Evolutionary conservation across 1,284 basidiomycete genomes (phyloP), one percentile per base, ranked within the genome.

Genomic region (Trichosporon sp.): DNA sequence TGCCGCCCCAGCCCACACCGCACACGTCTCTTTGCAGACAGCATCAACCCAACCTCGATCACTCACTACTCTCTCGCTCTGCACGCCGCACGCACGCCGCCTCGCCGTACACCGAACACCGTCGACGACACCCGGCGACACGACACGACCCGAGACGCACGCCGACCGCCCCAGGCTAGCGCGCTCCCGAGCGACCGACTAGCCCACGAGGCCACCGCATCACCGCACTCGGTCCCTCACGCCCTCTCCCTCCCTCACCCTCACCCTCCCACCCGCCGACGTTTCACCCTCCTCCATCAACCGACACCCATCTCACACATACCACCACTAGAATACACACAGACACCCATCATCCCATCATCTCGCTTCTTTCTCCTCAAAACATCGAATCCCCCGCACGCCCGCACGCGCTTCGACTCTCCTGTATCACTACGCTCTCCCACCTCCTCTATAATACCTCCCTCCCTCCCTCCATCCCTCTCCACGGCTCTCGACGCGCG

Each of bases 291-390:
- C 44, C 18, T 51, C 47, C 47, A 51, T 51, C 47, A 51, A 51
- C 47, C 47, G 47, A 51, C 47, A 51, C 47, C 23, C 8, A 23
- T 51, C 47, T 51, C 47, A 51, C 44, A 47, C 44, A 47, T 47
- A 47, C 21, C 44, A 47, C 44, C 44, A 47, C 44, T n/a, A 51
- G 21, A 23, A 51, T 51, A 51, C 47, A 51, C 47, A 51, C 47
- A 51, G 47, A 51, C 47, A 51, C 47, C 47, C 47, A 51, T 51
- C 47, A 51, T 51, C 47, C n/a, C n/a, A n/a, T n/a, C 47, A 51
- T 51, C 47, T 25, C 47, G 47, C 47, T 51, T 51, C 47, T 25
- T 51, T 23, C n/a, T 51, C 47, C 42, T 51, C 21, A 51, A 25
- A 51, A 51, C 47, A 51, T 51, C 21, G 23, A 51, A 25, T 51